Evolutionary conservation across 73 alveolate genomes (phyloP), one percentile per base, ranked within the genome.

Genomic region (Symbiodinium natans): DNA sequence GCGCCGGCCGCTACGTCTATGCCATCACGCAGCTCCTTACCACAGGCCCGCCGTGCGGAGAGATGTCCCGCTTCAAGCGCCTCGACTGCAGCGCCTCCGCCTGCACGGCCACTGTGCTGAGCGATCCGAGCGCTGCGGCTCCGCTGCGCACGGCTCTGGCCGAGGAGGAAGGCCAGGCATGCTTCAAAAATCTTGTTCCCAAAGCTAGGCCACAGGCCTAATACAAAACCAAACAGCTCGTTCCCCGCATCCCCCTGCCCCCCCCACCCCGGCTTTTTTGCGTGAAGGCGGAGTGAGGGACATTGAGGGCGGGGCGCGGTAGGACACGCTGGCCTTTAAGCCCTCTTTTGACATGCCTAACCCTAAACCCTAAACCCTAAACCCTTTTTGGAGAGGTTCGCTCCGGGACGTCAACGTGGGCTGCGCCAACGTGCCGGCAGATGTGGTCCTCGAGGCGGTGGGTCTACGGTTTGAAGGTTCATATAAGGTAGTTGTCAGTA

Each of bases 61-160:
- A n/a, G 82, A 48, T 54, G 15, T 71, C 97, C 25, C 82, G 98
- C 10, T 92, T 92, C 92, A 90, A 90, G 80, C 25, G 41, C 40
- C 77, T 90, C 56, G 97, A 90, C 29, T 90, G 97, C 77, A 31
- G 41, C 39, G 88, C 52, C 3, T 29, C 34, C 84, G 38, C 52
- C 36, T 90, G 97, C 54, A 21, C 29, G 27, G 88, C 88, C 25
- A 27, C 93, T 29, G 40, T 15, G 8, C 36, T 90, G 95, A 83
- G 41, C 41, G 85, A 83, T 4, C n/a, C n/a, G n/a, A 83, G 84
- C n/a, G 95, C 56, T 41, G 85, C 74, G 0, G 85, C 86, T 29
- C 42, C 71, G 43, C 31, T 88, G 73, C 25, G 74, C 42, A 41
- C 86, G 2, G 95, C 42, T 3, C 43, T 88, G 43, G 68, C 68